phyloP scores from a whole-genome alignment of 2,329 filamentous ascomycete species.

The Decorospora gaudefroyi region DNA sequence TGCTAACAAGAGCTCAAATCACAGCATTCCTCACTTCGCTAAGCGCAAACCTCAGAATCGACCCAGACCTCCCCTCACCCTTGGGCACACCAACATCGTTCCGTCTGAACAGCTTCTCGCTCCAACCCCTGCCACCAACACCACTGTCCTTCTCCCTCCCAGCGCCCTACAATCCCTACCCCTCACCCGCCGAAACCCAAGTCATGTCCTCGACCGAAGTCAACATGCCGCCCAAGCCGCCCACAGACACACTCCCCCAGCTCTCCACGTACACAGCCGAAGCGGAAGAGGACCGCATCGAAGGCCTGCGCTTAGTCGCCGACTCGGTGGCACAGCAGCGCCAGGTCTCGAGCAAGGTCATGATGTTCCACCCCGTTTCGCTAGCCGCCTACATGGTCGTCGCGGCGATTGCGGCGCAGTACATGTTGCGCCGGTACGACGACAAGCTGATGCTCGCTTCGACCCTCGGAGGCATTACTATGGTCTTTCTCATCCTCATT shows the following conservation, averaged over 20 bases:
- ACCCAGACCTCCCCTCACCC: conserved; percentile 62
- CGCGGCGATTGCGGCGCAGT: conserved; percentile 48
- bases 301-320: conserved; percentile 73
- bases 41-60: conserved; percentile 76
- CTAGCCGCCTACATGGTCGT: conserved; percentile 49
- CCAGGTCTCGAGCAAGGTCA: conserved; percentile 64
- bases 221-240: conserved; percentile 27
- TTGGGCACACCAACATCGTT: conserved; percentile 66
- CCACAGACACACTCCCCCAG: conserved; percentile 54
- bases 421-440: conserved; percentile 47
- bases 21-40: conserved; percentile 83
- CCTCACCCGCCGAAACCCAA: conserved; percentile 44
- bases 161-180: conserved; percentile 41
- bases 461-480: conserved; percentile 64
- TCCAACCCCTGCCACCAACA: conserved; percentile 60
- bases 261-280: conserved; percentile 63
- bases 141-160: conserved; percentile 53
- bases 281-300: conserved; percentile 63
- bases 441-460: conserved; percentile 63
- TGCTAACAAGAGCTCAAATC: conserved; percentile 21
- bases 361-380: conserved; percentile 52
- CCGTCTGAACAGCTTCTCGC: conserved; percentile 50
- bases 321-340: conserved; percentile 84
- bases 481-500: conserved; percentile 66
- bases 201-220: conserved; percentile 46